phyloP scores from a whole-genome alignment of 2,329 filamentous ascomycete species.

The Chlorencoelia australis region DNA sequence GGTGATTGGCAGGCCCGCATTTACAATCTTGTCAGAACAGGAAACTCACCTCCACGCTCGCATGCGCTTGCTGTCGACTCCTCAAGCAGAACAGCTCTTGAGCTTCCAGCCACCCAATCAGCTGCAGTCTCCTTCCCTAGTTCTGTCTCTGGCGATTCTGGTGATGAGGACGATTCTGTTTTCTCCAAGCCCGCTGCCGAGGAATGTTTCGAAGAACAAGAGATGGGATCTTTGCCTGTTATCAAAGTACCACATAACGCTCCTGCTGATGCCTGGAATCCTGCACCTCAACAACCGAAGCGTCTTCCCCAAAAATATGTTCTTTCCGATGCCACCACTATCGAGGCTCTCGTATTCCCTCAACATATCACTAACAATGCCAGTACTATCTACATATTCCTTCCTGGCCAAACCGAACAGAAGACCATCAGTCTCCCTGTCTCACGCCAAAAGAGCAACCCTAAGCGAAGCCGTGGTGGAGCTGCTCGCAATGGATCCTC shows the following conservation, averaged over 20 bases:
- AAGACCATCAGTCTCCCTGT: slow-evolving; percentile 32
- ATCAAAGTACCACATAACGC: slow-evolving; percentile 56
- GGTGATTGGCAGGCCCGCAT: slow-evolving; percentile 72
- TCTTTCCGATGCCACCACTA: slow-evolving; percentile 36
- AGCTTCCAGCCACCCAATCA: slow-evolving; percentile 32
- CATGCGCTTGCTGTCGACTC: slow-evolving; percentile 55
- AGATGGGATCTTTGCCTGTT: slow-evolving; percentile 66
- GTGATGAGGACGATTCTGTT: slow-evolving; percentile 34
- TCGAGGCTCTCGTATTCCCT: slow-evolving; percentile 34
- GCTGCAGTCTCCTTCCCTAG: slow-evolving; percentile 64
- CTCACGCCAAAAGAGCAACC: slow-evolving; percentile 24
- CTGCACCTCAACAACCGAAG: slow-evolving; percentile 44
- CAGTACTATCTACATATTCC: slow-evolving; percentile 33
- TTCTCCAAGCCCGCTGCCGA: slow-evolving; percentile 63
- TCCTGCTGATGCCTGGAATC: slow-evolving; percentile 53
- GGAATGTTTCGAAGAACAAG: slow-evolving; percentile 71
- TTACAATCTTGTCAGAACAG: slow-evolving; percentile 63
- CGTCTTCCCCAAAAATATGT: slow-evolving; percentile 42
- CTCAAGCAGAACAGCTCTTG: slow-evolving; percentile 55
- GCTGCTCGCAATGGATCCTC: slow-evolving; percentile 18
- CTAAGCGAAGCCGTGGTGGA: slow-evolving; percentile 22
- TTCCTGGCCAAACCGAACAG: slow-evolving; percentile 35
- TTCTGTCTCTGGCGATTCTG: slow-evolving; percentile 16
- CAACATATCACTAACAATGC: slow-evolving; percentile 30
- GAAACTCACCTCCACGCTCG: slow-evolving; percentile 45